phyloP scores from a whole-genome alignment of 1,284 basidiomycete species.

The Sphagnurus paluster region DNA sequence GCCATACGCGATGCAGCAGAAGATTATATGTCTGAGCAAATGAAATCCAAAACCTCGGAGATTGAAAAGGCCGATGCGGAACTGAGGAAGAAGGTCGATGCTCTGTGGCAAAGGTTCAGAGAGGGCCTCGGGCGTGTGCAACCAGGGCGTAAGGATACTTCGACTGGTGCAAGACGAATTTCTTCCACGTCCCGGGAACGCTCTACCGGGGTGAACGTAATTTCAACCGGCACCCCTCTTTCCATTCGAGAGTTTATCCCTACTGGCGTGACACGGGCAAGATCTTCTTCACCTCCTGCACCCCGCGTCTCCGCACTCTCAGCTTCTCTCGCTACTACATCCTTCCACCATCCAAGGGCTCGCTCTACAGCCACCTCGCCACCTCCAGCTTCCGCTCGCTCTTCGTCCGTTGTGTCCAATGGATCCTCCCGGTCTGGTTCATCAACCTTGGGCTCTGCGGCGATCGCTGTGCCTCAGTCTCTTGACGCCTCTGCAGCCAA shows the following conservation, averaged over 20 bases:
- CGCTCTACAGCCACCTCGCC: conserved; percentile 26
- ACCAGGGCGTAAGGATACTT: conserved; percentile 34
- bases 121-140: conserved; percentile 50
- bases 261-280: conserved; percentile 36
- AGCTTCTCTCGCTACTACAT: conserved; percentile 61
- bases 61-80: conserved; percentile 55
- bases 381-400: conserved; percentile 19
- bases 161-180: conserved; percentile 21
- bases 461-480: conserved; percentile 26
- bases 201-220: conserved; percentile 21
- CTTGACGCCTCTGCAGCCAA: conserved; percentile 33
- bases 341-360: conserved; percentile 54
- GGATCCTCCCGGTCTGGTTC: conserved; percentile 26
- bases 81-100: conserved; percentile 59
- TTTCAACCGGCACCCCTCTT: conserved; percentile 33
- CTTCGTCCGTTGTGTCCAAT: conserved; percentile 25
- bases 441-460: conserved; percentile 37
- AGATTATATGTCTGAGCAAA: conserved; percentile 53
- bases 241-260: conserved; percentile 59
- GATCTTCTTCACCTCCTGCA: conserved; percentile 35
- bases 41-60: conserved; percentile 56
- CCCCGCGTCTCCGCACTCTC: conserved; percentile 64
- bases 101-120: conserved; percentile 61
- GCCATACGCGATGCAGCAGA: conserved; percentile 58
- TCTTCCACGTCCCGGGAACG: conserved; percentile 25